Percentiles rank a stretch among this genome's conserved stretches.
phyloP scores from a whole-genome alignment of 192 early-diverging fungal genomes.

The Thamnidium elegans region DNA sequence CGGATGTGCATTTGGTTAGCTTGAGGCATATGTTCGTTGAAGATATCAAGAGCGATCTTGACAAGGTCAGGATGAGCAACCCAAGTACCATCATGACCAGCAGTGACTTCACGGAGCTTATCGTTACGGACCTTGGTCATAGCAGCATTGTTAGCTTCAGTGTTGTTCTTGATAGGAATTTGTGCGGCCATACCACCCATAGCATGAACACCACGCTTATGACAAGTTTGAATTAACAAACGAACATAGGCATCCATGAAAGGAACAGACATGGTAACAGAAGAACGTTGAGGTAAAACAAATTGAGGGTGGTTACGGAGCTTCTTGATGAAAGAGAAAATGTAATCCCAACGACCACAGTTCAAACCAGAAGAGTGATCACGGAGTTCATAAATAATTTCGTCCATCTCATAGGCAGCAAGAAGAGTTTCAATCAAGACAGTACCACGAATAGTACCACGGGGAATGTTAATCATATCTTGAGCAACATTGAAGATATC shows the following conservation, averaged over 20 bases:
- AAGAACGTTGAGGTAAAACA: slow-evolving; percentile 87
- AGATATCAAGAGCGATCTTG: slow-evolving; percentile 83
- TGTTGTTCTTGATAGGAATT: slow-evolving; percentile 97
- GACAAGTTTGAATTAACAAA: slow-evolving; percentile 96
- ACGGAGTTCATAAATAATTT: slow-evolving; percentile 98
- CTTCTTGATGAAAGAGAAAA: slow-evolving; percentile 98
- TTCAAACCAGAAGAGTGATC: slow-evolving; percentile 97
- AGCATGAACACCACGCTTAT: slow-evolving; percentile 96
- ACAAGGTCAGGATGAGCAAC: slow-evolving; percentile 97
- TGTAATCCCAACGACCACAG: slow-evolving; percentile 99
- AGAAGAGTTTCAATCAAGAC: slow-evolving; percentile 97
- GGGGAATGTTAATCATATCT: slow-evolving; percentile 84
- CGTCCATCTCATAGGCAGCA: slow-evolving; percentile 98
- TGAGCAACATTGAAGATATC: slow-evolving; percentile 95
- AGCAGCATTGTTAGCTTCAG: slow-evolving; percentile 83
- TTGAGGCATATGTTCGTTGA: slow-evolving; percentile 93
- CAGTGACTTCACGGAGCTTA: slow-evolving; percentile 93
- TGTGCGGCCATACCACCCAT: slow-evolving; percentile 99
- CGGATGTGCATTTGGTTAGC: slow-evolving; percentile 94
- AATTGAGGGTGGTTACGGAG: slow-evolving; percentile 85
- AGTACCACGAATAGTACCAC: slow-evolving; percentile 95
- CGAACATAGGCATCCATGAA: slow-evolving; percentile 99
- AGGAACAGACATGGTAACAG: slow-evolving; percentile 91
- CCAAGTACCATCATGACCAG: slow-evolving; percentile 95
- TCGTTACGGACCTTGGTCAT: slow-evolving; percentile 93